Percentiles rank a stretch among this genome's conserved stretches.
Evolutionary conservation across 352 stramenopile species (phyloP).

Genomic region (Phytophthora ramorum): DNA sequence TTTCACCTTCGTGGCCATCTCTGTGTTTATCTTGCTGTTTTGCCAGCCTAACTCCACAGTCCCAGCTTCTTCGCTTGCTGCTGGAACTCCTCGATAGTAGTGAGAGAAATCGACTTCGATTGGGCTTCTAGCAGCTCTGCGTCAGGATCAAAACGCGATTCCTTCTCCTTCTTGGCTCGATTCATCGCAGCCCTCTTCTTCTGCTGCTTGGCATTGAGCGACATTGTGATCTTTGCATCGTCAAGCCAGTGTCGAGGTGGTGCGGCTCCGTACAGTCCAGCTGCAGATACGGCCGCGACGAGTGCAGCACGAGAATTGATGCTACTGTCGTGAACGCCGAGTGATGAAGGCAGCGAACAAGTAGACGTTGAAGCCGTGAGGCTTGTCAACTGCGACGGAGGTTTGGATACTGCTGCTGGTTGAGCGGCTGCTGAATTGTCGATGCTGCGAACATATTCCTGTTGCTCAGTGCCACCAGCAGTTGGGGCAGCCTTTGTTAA

Average conservation of each 20-base stretch:
- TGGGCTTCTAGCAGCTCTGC: slow-evolving; percentile 4
- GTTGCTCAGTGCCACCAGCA: neutral
- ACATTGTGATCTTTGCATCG: slow-evolving; percentile 9
- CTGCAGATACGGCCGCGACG: slow-evolving; percentile 37
- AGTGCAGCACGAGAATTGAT: slow-evolving; percentile 33
- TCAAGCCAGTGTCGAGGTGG: slow-evolving; percentile 18
- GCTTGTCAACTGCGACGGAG: slow-evolving; percentile 12
- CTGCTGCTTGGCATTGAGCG: slow-evolving; percentile 10
- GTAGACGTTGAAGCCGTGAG: slow-evolving; percentile 21
- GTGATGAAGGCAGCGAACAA: slow-evolving; percentile 3
- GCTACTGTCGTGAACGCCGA: neutral
- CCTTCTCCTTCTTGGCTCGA: slow-evolving; percentile 15
- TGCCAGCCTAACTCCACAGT: slow-evolving; percentile 45
- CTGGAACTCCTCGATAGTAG: slow-evolving; percentile 47
- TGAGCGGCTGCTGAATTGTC: slow-evolving; percentile 1
- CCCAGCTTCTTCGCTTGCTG: slow-evolving; percentile 48
- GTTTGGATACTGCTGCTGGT: too few species aligned
- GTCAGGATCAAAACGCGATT: neutral
- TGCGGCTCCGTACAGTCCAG: slow-evolving; percentile 39
- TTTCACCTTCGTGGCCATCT: slow-evolving; percentile 4
- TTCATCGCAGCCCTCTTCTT: slow-evolving; percentile 22
- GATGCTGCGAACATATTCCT: neutral
- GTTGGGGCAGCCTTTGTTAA: slow-evolving; percentile 8
- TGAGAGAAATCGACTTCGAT: slow-evolving; percentile 6
- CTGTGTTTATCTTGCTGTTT: neutral